Conservation (phyloP, 768 basidiomycete genomes). For the Serendipita sp. region DNA sequence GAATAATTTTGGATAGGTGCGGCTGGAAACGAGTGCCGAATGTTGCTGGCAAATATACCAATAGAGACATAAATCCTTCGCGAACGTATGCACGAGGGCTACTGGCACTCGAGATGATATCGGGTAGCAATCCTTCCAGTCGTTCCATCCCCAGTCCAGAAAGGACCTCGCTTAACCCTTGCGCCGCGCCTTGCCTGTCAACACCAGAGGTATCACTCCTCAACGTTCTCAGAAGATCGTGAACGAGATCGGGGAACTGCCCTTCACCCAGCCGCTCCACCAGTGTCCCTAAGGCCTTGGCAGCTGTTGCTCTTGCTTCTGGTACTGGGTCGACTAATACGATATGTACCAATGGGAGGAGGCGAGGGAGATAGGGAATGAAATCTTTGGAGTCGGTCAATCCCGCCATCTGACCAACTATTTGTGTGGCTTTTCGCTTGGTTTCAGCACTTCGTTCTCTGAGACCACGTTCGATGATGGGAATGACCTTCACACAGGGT, state of each 20-base stretch:
- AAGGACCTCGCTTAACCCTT: conserved; percentile 88
- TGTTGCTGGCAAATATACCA: conserved; percentile 88
- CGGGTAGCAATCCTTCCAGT: conserved; percentile 82
- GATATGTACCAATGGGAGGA: conserved; percentile 78
- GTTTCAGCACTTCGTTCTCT: conserved; percentile 84
- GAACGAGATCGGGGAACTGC: conserved; percentile 91
- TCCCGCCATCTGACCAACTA: conserved; percentile 91
- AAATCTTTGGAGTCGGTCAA: conserved; percentile 84
- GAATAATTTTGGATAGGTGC: conserved; percentile 84
- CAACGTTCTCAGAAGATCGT: conserved; percentile 70
- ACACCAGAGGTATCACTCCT: conserved; percentile 90
- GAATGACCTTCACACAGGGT: conserved; percentile 48
- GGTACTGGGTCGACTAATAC: conserved; percentile 96
- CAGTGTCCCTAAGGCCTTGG: conserved; percentile 90
- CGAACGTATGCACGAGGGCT: conserved; percentile 81
- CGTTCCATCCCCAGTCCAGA: conserved; percentile 96
- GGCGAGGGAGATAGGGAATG: conserved; percentile 76
- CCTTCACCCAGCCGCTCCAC: conserved; percentile 89
- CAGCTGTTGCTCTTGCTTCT: conserved; percentile 91
- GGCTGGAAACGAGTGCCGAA: conserved; percentile 95
- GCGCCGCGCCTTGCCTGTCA: conserved; percentile 94
- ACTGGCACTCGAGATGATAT: conserved; percentile 81
- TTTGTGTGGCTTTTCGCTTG: conserved; percentile 90
- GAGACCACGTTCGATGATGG: conserved; percentile 85
- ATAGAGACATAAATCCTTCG: conserved; percentile 96